Conservation (phyloP, 495 filamentous ascomycete genomes). For the Talaromyces liani region DNA sequence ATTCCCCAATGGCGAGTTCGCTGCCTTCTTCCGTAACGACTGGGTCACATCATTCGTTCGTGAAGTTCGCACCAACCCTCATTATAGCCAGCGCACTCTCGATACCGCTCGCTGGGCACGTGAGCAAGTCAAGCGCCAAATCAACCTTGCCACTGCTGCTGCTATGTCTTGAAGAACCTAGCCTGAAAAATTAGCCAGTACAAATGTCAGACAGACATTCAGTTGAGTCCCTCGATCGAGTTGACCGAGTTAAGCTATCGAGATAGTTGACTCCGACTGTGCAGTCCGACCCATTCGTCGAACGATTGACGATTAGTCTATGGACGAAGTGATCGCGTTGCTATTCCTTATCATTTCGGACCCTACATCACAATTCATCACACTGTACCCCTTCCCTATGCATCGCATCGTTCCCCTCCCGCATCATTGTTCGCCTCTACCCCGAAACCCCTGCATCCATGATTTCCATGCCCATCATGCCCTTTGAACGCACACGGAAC, state of each 20-base stretch:
- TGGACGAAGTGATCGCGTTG: neutral
- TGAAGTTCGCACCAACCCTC: slow-evolving; percentile 76
- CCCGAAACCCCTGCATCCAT: slow-evolving; percentile 1
- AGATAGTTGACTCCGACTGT: neutral
- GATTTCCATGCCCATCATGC: slow-evolving; percentile 5
- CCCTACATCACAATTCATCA: neutral
- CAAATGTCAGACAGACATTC: neutral
- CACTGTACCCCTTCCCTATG: slow-evolving; percentile 1
- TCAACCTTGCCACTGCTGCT: slow-evolving; percentile 36
- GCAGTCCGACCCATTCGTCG: neutral
- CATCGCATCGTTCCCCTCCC: neutral
- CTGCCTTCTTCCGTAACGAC: slow-evolving; percentile 74
- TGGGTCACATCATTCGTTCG: slow-evolving; percentile 85
- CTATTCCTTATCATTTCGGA: neutral
- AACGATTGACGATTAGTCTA: neutral
- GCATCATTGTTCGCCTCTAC: neutral
- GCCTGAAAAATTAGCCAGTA: neutral
- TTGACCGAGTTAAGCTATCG: neutral
- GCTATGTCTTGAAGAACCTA: slow-evolving; percentile 28
- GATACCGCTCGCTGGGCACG: slow-evolving; percentile 96
- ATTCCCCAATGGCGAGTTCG: slow-evolving; percentile 84
- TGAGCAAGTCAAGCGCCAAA: slow-evolving; percentile 93
- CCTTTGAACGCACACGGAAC: neutral
- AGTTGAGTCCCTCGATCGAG: neutral
- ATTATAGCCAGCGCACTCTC: slow-evolving; percentile 73